Base-by-base conservation (phyloP, 2,329 filamentous ascomycete species). In the Trichoderma cornu-damae region DNA sequence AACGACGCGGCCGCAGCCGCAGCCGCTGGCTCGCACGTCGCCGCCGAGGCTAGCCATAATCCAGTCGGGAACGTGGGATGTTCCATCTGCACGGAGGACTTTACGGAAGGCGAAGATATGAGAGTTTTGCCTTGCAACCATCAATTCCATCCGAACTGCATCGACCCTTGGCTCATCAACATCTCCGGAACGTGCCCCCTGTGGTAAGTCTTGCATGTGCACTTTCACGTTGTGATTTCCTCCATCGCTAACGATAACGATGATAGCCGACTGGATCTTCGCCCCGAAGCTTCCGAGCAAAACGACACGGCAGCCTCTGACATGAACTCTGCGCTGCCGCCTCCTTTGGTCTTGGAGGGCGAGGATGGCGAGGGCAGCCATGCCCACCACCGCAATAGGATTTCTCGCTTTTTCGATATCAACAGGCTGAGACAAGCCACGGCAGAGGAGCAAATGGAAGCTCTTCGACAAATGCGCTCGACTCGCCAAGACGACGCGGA, bases 1-100 rank as follows among this genome's bases (percentile, higher is more conserved):
- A 28, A 43, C 14, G 26, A 42, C 16, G 18, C 35, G 8, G 14
- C 24, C 16, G n/a, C n/a, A n/a, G n/a, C 48, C 49, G 3, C n/a
- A n/a, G 48, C 28, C 12, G 48, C 35, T 6, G 54, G 59, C 6
- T 59, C 62, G 2, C 57, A 59, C 8, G 35, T 58, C 3, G 56
- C 57, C 50, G 59, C 64, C 50, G 57, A 68, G 16, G 8, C 37
- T n/a, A 22, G 42, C 55, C 61, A 61, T 16, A 60, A 58, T 12
- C 61, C 61, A 4, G 75, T 76, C 1, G 73, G 76, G 12, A 70
- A 78, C 49, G 68, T 81, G 11, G 82, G 79, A 28, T 88, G 85
- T 67, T 84, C 84, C 1, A 88, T 88, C 58, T 88, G 85, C 65
- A 87, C 85, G 2, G 85, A 88, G 61, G 84, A 88, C 64, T 88